Conservation (phyloP, 106 monocot species). For the Dendrobium chrysotoxum region DNA sequence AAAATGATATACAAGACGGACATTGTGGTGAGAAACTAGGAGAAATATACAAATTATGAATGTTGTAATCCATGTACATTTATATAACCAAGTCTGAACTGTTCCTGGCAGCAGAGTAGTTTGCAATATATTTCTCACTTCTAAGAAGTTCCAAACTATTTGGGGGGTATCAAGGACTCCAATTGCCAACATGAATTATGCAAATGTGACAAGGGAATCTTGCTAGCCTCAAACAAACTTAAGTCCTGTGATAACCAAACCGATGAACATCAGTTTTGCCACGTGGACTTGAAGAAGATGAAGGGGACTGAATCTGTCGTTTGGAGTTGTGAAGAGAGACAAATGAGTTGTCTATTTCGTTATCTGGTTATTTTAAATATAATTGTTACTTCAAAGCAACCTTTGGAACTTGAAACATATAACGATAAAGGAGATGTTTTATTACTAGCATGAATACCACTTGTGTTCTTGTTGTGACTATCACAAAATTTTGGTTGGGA, state of each 20-base stretch:
- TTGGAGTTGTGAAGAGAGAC: too few species aligned
- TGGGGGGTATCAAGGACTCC: neutral
- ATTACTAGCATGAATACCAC: neutral
- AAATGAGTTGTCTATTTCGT: too few species aligned
- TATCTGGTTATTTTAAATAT: too few species aligned
- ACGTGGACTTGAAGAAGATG: too few species aligned
- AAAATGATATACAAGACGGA: too few species aligned
- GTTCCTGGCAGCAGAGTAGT: neutral
- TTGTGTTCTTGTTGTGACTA: neutral
- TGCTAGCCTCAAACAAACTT: neutral
- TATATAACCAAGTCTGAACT: neutral
- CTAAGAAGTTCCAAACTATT: neutral
- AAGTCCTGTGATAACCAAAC: neutral
- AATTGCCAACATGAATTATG: neutral
- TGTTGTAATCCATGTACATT: neutral
- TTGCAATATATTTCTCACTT: neutral
- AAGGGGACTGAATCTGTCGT: too few species aligned
- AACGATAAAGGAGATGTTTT: too few species aligned
- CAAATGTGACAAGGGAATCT: neutral
- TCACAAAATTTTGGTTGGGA: neutral
- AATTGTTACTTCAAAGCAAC: neutral
- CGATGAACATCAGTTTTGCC: too few species aligned
- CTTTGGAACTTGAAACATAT: neutral
- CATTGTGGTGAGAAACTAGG: neutral
- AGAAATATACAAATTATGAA: neutral